Evolutionary conservation across 306 rosid species (phyloP).

Genomic region (Rosa chinensis): DNA sequence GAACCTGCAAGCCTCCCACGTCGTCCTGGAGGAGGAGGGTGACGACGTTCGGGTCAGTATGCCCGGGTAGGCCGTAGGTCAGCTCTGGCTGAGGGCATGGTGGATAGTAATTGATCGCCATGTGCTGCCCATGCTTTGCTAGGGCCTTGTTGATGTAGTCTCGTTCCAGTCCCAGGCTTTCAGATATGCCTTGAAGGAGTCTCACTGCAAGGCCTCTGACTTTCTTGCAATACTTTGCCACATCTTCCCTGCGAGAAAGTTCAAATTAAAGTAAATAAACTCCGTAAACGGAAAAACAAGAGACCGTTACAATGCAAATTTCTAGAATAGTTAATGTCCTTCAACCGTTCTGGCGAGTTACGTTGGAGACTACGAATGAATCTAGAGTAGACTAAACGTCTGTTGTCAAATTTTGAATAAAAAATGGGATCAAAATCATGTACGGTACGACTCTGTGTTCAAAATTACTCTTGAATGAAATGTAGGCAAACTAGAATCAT

Average conservation of each 20-base stretch:
- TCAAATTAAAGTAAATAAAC: not conserved
- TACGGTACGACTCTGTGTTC: too few relatives aligned
- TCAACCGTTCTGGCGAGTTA: too few relatives aligned
- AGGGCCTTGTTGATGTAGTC: conserved; percentile 25
- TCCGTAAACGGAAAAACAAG: too few relatives aligned
- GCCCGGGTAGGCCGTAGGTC: conserved; percentile 29
- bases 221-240: conserved; percentile 16
- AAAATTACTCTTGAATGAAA: too few relatives aligned
- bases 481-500: too few relatives aligned
- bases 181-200: conserved; percentile 25
- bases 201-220: conserved; percentile 19
- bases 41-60: conserved; percentile 29
- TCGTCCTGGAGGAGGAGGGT: conserved; percentile 37
- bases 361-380: not conserved
- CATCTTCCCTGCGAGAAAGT: conserved; percentile 12
- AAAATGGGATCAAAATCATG: too few relatives aligned
- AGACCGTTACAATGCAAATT: too few relatives aligned
- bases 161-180: conserved; percentile 30
- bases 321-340: too few relatives aligned
- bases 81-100: conserved; percentile 32
- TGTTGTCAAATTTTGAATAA: too few relatives aligned
- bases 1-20: conserved; percentile 32
- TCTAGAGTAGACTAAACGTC: not conserved
- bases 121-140: conserved; percentile 36
- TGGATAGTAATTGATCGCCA: conserved; percentile 35